Evolutionary conservation across 306 rosid genomes (phyloP).

Genomic region (Quillaja saponaria): DNA sequence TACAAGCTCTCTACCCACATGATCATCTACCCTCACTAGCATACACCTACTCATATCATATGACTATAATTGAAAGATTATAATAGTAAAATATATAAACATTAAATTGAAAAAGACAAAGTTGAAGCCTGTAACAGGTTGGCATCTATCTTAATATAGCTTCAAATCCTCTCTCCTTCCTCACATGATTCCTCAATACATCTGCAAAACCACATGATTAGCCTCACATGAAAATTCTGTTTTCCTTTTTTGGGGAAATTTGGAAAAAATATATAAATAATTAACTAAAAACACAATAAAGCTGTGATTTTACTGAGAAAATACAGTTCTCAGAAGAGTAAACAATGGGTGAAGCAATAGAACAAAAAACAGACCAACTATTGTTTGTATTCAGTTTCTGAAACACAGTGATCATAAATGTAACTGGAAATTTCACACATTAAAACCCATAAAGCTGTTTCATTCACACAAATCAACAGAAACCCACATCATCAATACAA

Average conservation of each 20-base stretch:
- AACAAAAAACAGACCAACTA: slow-evolving; percentile 16
- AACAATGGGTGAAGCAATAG: slow-evolving; percentile 18
- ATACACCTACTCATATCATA: slow-evolving; percentile 23
- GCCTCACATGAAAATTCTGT: slow-evolving; percentile 25
- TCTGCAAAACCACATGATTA: slow-evolving; percentile 62
- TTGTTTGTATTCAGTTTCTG: slow-evolving; percentile 15
- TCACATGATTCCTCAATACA: slow-evolving; percentile 71
- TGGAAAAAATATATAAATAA: slow-evolving; percentile 23
- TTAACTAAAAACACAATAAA: slow-evolving; percentile 4
- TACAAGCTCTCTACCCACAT: slow-evolving; percentile 32
- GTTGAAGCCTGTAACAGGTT: slow-evolving; percentile 38
- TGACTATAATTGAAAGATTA: slow-evolving; percentile 41
- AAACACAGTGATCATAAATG: slow-evolving; percentile 26
- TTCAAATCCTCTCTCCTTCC: slow-evolving; percentile 58
- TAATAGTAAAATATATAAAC: slow-evolving; percentile 39
- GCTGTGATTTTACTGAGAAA: slow-evolving; percentile 16
- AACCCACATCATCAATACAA: slow-evolving; percentile 5
- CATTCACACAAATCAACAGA: slow-evolving; percentile 30
- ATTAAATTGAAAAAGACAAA: slow-evolving; percentile 54
- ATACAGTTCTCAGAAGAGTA: slow-evolving; percentile 8
- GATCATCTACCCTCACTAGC: too few species aligned
- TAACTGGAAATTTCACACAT: slow-evolving; percentile 12
- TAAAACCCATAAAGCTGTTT: slow-evolving; percentile 30
- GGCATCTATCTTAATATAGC: slow-evolving; percentile 58
- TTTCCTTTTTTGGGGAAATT: slow-evolving; percentile 1